Percentiles rank a stretch among this genome's conserved stretches.
phyloP scores from a whole-genome alignment of 2,329 filamentous ascomycete genomes.

The Fusarium xyrophilum region DNA sequence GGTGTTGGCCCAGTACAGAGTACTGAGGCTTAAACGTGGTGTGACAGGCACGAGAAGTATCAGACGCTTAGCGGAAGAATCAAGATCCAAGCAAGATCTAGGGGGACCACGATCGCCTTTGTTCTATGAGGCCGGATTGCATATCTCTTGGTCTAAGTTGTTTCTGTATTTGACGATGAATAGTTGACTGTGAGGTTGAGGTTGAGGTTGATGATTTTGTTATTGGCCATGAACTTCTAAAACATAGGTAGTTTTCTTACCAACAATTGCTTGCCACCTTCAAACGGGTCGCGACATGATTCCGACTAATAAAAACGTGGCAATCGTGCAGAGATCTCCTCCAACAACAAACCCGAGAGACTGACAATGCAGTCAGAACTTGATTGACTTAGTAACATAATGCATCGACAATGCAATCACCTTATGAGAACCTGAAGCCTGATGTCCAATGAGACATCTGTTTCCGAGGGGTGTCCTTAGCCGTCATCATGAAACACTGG shows the following conservation, averaged over 20 bases:
- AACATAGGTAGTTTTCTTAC: no score
- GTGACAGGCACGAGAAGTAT: constrained; percentile 5
- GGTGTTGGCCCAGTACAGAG: constrained; percentile 20
- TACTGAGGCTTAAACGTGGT: constrained; percentile 15
- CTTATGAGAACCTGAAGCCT: not conserved
- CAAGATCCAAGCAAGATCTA: constrained; percentile 3
- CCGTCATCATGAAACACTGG: constrained; percentile 8
- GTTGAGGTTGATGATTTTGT: not conserved
- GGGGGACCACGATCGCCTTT: constrained; percentile 1
- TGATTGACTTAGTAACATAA: not conserved
- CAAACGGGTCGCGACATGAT: not conserved
- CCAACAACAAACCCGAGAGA: not conserved
- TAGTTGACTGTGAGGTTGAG: no score
- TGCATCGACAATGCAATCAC: not conserved
- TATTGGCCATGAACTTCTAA: not conserved
- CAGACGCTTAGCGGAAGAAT: not conserved
- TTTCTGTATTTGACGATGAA: not conserved
- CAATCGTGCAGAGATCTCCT: not conserved
- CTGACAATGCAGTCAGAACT: not conserved
- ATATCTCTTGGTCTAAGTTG: not conserved
- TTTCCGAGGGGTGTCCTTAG: not conserved
- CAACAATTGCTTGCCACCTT: not conserved
- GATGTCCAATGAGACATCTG: not conserved
- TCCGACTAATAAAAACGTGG: not conserved
- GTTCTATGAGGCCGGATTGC: not conserved